phyloP scores from a whole-genome alignment of 306 rosid genomes.

The Purshia tridentata region DNA sequence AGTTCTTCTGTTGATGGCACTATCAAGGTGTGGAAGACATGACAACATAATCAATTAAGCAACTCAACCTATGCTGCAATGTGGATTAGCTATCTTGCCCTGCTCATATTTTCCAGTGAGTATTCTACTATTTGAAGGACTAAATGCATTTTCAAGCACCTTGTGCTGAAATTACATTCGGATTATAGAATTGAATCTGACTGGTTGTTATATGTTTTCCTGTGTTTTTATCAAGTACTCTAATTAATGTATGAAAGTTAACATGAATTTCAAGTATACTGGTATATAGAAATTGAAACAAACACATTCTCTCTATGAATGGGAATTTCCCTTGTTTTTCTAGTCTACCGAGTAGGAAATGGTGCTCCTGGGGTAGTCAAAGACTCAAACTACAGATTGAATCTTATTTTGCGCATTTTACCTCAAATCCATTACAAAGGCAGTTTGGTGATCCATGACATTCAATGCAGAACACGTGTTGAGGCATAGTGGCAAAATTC shows the following conservation, averaged over 20 bases:
- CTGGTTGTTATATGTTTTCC: background rate
- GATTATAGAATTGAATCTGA: background rate
- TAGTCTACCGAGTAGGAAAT: too few relatives aligned
- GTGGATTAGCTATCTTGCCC: background rate
- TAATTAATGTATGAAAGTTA: background rate
- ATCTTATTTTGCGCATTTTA: too few relatives aligned
- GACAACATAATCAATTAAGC: conserved; percentile 28
- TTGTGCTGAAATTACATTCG: background rate
- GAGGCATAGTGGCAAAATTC: too few relatives aligned
- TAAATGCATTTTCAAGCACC: background rate
- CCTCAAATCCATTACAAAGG: too few relatives aligned
- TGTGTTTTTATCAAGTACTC: background rate
- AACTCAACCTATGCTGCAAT: background rate
- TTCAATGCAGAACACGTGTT: too few relatives aligned
- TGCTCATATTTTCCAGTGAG: background rate
- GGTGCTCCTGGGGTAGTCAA: too few relatives aligned
- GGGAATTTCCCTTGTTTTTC: too few relatives aligned
- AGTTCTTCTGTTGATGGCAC: conserved; percentile 81
- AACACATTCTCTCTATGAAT: too few relatives aligned
- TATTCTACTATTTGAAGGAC: background rate
- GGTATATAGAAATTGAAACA: background rate
- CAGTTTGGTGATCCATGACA: too few relatives aligned
- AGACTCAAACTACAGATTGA: too few relatives aligned
- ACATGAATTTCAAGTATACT: background rate
- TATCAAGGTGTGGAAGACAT: conserved; percentile 73